Conservation (phyloP, 2,329 filamentous ascomycete genomes). For the Exophiala phaeomuriformis region DNA sequence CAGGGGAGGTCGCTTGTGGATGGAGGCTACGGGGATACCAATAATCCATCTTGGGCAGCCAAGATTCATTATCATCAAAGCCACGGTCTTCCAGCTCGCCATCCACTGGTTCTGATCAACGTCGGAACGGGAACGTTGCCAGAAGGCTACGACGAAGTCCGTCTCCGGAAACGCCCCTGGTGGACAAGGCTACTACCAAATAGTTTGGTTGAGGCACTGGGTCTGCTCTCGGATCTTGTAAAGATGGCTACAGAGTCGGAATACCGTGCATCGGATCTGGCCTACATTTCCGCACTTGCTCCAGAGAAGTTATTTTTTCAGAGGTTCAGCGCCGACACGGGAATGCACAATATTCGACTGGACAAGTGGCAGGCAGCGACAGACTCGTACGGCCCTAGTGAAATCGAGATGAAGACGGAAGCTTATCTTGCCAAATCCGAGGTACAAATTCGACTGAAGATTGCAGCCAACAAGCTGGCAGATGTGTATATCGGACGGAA, state of each 20-base stretch:
- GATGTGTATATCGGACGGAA: constrained; percentile 14
- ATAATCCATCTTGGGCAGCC: constrained; percentile 24
- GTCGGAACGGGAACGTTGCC: constrained; percentile 20
- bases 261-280: constrained; percentile 9
- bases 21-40: constrained; percentile 22
- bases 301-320: constrained; percentile 19
- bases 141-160: constrained; percentile 1
- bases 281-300: constrained; percentile 14
- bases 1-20: constrained; percentile 16
- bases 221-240: constrained; percentile 19
- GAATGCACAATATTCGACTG: constrained; percentile 20
- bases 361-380: constrained; percentile 20
- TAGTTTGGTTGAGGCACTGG: constrained; percentile 13
- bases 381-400: constrained; percentile 2
- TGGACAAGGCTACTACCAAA: constrained; percentile 20
- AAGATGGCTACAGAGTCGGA: constrained; percentile 24
- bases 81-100: constrained; percentile 9
- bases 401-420: constrained; percentile 18
- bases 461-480: constrained; percentile 14
- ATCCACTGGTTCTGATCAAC: constrained; percentile 22
- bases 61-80: constrained; percentile 19
- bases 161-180: constrained; percentile 12
- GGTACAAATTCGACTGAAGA: constrained; percentile 8
- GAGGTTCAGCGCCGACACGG: constrained; percentile 23
- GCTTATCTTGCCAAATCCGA: constrained; percentile 16